Percentiles rank a stretch among this genome's conserved stretches.
Evolutionary conservation across 2,329 filamentous ascomycete genomes (phyloP).

Genomic region (Clathrospora elynae): DNA sequence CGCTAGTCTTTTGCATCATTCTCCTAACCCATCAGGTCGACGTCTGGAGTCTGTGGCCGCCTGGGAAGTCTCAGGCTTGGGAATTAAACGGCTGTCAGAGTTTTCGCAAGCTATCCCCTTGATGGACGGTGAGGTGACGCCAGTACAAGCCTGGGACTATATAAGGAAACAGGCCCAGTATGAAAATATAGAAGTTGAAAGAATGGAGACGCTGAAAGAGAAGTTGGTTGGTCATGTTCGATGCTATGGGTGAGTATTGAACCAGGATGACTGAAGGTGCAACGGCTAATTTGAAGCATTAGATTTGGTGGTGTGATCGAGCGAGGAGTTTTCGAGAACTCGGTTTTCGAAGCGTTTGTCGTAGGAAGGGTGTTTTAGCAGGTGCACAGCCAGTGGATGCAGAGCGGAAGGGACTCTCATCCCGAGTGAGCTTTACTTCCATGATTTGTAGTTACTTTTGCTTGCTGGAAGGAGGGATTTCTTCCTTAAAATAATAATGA

Average conservation of each 20-base stretch:
- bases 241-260: constrained; percentile 41
- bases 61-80: constrained; percentile 24
- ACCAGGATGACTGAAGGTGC: background rate
- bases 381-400: too few species aligned
- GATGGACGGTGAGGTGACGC: constrained; percentile 39
- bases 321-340: constrained; percentile 19
- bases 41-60: constrained; percentile 1
- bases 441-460: too few species aligned
- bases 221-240: constrained; percentile 33
- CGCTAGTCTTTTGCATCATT: constrained; percentile 34
- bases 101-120: constrained; percentile 26
- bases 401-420: too few species aligned
- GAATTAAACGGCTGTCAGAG: constrained; percentile 27
- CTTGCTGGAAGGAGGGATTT: too few species aligned
- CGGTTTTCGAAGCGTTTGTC: constrained; percentile 21
- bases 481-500: too few species aligned
- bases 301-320: constrained; percentile 31
- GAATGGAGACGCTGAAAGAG: constrained; percentile 32
- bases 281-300: background rate
- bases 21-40: constrained; percentile 13
- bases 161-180: constrained; percentile 37
- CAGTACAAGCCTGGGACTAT: constrained; percentile 48
- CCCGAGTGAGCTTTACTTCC: too few species aligned
- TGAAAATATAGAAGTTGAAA: constrained; percentile 18
- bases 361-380: constrained; percentile 21